Conservation (phyloP, 352 stramenopile genomes). For the Globisporangium lucens region DNA sequence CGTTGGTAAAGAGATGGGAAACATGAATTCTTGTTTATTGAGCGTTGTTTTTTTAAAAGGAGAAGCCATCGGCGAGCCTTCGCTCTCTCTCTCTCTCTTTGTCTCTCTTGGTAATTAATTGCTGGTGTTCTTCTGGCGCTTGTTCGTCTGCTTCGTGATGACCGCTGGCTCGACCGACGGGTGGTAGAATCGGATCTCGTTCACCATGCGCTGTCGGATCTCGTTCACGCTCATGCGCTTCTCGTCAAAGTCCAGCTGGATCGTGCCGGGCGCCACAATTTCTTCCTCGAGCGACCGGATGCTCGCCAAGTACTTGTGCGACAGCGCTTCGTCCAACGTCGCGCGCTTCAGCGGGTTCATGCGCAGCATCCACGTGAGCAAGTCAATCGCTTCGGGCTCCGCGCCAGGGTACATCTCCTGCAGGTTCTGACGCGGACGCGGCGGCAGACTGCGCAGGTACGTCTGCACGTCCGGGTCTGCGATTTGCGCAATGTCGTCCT, state of each 20-base stretch:
- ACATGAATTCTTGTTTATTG: constrained; percentile 10
- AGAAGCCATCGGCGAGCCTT: neutral
- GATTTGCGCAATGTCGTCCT: constrained; percentile 84
- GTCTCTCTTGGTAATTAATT: constrained; percentile 7
- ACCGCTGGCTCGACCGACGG: constrained; percentile 24
- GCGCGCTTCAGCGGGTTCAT: constrained; percentile 85
- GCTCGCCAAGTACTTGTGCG: constrained; percentile 82
- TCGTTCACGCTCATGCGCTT: constrained; percentile 80
- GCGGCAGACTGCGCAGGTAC: constrained; percentile 74
- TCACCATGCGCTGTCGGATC: constrained; percentile 79
- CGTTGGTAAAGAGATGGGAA: neutral
- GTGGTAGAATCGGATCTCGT: constrained; percentile 80
- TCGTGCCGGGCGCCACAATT: constrained; percentile 77
- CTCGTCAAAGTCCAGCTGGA: constrained; percentile 85
- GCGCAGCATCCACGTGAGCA: constrained; percentile 81
- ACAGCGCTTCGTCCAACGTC: constrained; percentile 75
- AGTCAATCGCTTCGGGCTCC: constrained; percentile 74
- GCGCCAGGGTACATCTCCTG: constrained; percentile 84
- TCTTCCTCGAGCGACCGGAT: constrained; percentile 86
- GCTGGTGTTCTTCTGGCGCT: constrained; percentile 17
- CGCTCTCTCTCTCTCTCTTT: neutral
- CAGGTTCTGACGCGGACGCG: constrained; percentile 63
- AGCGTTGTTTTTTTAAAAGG: neutral
- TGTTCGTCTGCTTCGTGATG: constrained; percentile 15
- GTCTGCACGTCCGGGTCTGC: constrained; percentile 80